Evolutionary conservation across 768 basidiomycete genomes (phyloP).

Genomic region (Mycena vitilis): DNA sequence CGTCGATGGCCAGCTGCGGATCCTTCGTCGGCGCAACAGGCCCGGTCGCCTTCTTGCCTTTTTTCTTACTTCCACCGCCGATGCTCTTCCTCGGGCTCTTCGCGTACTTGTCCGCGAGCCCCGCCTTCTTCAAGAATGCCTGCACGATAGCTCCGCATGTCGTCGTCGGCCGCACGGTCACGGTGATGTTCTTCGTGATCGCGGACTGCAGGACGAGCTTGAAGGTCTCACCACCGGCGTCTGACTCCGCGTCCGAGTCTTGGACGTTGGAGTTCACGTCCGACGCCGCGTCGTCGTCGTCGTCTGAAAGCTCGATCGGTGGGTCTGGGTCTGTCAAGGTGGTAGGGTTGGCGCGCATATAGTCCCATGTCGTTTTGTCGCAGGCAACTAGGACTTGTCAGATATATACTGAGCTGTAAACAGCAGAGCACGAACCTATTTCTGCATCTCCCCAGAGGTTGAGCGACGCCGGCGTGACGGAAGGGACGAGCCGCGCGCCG

Average conservation of each 20-base stretch:
- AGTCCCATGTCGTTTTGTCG: conserved; percentile 70
- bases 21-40: conserved; percentile 47
- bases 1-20: conserved; percentile 73
- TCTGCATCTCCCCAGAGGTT: conserved; percentile 76
- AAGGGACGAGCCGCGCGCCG: conserved; percentile 74
- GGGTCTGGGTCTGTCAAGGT: conserved; percentile 13
- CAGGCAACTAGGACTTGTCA: conserved; percentile 65
- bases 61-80: conserved; percentile 46
- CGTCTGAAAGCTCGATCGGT: conserved; percentile 31
- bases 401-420: conserved; percentile 8
- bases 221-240: conserved; percentile 66
- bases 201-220: conserved; percentile 75
- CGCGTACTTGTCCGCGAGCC: conserved; percentile 65
- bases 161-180: conserved; percentile 80
- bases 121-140: conserved; percentile 79
- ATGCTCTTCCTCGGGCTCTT: conserved; percentile 29
- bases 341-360: conserved; percentile 57
- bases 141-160: conserved; percentile 81
- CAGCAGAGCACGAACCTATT: conserved; percentile 59
- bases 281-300: conserved; percentile 39
- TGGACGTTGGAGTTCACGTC: conserved; percentile 49
- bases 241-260: conserved; percentile 56
- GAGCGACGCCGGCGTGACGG: conserved; percentile 73
- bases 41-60: conserved; percentile 32
- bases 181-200: conserved; percentile 63